Evolutionary conservation across 306 rosid species (phyloP).

Genomic region (Cicer bijugum): DNA sequence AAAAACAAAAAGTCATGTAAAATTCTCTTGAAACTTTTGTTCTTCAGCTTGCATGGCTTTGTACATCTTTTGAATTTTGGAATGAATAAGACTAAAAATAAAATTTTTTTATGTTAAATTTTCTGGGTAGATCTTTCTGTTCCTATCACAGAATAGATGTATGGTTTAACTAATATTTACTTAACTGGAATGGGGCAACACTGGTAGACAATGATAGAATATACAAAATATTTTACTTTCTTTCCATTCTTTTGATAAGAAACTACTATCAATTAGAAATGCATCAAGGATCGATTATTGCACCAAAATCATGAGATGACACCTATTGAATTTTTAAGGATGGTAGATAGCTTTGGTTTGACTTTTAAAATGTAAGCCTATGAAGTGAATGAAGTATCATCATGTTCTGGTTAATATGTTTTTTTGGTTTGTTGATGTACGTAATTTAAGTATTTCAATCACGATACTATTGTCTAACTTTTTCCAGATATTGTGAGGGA

Average conservation of each 20-base stretch:
- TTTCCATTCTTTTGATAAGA: neutral
- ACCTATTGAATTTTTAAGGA: slow-evolving; percentile 11
- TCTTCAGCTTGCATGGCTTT: slow-evolving; percentile 13
- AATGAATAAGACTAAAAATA: neutral
- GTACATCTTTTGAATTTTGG: neutral
- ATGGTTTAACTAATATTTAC: neutral
- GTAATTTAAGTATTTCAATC: slow-evolving; percentile 4
- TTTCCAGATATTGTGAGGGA: slow-evolving; percentile 78
- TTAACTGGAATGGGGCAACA: too few species aligned
- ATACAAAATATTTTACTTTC: neutral
- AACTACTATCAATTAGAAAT: slow-evolving; percentile 9
- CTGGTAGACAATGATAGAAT: too few species aligned
- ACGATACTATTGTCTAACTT: slow-evolving; percentile 23
- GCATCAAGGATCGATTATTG: neutral
- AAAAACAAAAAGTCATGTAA: neutral
- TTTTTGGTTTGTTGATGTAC: neutral
- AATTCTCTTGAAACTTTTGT: slow-evolving; percentile 5
- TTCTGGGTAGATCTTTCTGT: neutral
- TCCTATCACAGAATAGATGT: neutral
- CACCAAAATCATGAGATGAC: slow-evolving; percentile 9
- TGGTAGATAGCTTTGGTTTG: slow-evolving; percentile 28
- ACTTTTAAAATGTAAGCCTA: neutral
- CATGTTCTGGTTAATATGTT: slow-evolving; percentile 5
- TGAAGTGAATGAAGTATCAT: neutral
- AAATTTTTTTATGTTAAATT: neutral